These are phyloP conservation scores for Micractinium conductrix DNA, from an alignment of 139 green algal genomes.

Conservation along the genomic window DNA sequence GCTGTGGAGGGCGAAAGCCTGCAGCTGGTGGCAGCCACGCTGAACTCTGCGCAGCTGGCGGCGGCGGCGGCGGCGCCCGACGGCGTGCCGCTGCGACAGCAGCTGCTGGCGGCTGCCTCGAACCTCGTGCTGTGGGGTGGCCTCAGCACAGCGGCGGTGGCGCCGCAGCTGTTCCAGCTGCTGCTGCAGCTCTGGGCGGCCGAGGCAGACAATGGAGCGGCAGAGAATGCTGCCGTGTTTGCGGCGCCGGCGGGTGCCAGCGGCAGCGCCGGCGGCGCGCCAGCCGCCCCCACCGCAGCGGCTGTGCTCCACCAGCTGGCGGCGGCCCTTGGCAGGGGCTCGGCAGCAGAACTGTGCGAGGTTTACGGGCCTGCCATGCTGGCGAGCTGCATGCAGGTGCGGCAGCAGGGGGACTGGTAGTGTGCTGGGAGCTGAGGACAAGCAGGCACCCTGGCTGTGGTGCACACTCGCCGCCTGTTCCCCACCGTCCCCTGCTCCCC, in stretches of 20 bases:
- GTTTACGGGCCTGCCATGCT: constrained; percentile 46
- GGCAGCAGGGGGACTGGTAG: no score
- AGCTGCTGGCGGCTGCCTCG: constrained; percentile 20
- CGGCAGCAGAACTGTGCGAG: constrained; percentile 37
- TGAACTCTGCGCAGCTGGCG: not conserved
- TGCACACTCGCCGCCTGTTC: not conserved
- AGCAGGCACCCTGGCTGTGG: not conserved
- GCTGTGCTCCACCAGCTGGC: constrained; percentile 42
- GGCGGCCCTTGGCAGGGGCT: constrained; percentile 9
- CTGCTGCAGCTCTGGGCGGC: constrained; percentile 16
- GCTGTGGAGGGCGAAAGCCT: constrained; percentile 15
- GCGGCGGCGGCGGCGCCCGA: not conserved
- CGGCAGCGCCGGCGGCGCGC: not conserved
- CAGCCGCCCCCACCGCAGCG: not conserved
- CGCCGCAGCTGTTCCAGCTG: constrained; percentile 5
- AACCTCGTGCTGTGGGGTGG: constrained; percentile 14
- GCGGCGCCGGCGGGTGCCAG: no score
- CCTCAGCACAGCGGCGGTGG: not conserved
- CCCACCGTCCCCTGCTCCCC: not conserved
- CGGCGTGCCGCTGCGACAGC: not conserved
- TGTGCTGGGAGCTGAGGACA: not conserved
- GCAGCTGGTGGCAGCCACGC: constrained; percentile 35
- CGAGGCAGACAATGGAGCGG: not conserved
- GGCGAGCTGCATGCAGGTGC: not conserved
- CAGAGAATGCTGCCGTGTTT: no score